Percentiles rank a stretch among this genome's conserved stretches.
phyloP scores from a whole-genome alignment of 2,329 filamentous ascomycete species.

The Fusarium sublunatum region DNA sequence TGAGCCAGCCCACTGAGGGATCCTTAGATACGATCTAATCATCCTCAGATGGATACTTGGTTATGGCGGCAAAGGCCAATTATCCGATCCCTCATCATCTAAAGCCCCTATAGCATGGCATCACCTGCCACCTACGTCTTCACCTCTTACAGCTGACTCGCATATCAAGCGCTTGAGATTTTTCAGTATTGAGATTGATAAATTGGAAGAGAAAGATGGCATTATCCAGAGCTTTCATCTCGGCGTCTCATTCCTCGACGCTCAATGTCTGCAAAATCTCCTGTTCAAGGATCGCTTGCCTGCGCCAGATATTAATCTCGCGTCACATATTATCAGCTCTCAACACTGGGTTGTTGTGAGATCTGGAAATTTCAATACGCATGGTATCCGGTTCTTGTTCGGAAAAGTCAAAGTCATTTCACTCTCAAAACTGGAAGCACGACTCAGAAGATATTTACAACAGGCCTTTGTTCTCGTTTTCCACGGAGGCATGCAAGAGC shows the following conservation, averaged over 20 bases:
- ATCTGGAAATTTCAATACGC: neutral
- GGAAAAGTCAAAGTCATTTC: neutral
- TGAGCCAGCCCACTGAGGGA: slow-evolving; percentile 22
- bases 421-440: neutral
- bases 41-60: slow-evolving; percentile 34
- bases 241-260: slow-evolving; percentile 35
- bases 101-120: slow-evolving; percentile 9
- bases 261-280: slow-evolving; percentile 4
- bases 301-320: neutral
- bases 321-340: slow-evolving; percentile 18
- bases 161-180: slow-evolving; percentile 26
- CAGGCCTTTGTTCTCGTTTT: neutral
- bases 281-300: neutral
- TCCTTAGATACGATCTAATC: slow-evolving; percentile 37
- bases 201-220: slow-evolving; percentile 14
- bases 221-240: slow-evolving; percentile 32
- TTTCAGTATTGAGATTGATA: slow-evolving; percentile 32
- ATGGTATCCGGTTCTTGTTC: neutral
- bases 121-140: neutral
- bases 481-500: neutral
- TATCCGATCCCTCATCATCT: neutral
- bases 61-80: slow-evolving; percentile 16
- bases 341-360: slow-evolving; percentile 23
- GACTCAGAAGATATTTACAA: neutral
- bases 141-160: neutral